Percentiles rank a stretch among this genome's conserved stretches.
Conservation (phyloP, 192 early-diverging fungal genomes). For the Dissophora globulifera region DNA sequence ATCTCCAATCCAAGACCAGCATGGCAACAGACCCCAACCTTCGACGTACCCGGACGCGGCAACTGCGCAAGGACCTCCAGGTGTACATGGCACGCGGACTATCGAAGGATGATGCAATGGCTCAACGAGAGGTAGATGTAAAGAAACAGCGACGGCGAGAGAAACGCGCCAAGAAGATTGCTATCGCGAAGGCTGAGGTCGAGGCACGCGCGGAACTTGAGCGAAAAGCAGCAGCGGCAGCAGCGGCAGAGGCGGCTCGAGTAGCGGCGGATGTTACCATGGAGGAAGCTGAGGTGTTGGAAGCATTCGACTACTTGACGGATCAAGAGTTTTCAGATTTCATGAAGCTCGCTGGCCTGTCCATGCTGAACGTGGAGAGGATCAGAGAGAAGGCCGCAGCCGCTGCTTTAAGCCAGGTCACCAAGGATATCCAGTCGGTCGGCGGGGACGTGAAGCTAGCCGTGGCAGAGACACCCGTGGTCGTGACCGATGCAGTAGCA, state of each 20-base stretch:
- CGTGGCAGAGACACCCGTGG: no score
- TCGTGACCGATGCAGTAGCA: no score
- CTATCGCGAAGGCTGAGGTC: not conserved
- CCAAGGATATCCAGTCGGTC: slow-evolving; percentile 33
- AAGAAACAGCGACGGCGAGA: slow-evolving; percentile 7
- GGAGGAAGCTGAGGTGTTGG: slow-evolving; percentile 45
- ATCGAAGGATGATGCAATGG: slow-evolving; percentile 20
- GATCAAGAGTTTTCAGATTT: slow-evolving; percentile 44
- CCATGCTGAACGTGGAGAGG: slow-evolving; percentile 32
- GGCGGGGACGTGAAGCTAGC: not conserved
- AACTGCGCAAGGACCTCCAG: slow-evolving; percentile 28
- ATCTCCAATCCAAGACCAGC: not conserved
- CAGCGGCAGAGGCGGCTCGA: not conserved
- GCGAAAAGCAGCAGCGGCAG: not conserved
- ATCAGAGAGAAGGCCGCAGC: slow-evolving; percentile 39
- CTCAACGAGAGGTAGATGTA: slow-evolving; percentile 10
- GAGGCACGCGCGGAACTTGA: not conserved
- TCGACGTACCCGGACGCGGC: slow-evolving; percentile 27
- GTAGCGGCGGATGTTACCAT: slow-evolving; percentile 13
- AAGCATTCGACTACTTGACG: slow-evolving; percentile 47
- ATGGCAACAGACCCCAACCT: not conserved
- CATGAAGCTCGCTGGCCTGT: slow-evolving; percentile 28
- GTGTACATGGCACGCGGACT: slow-evolving; percentile 25
- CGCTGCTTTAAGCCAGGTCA: slow-evolving; percentile 26
- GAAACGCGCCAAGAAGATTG: not conserved